Base-by-base conservation (phyloP, 805 yeast species). In the Zygosaccharomyces pseudorouxii region DNA sequence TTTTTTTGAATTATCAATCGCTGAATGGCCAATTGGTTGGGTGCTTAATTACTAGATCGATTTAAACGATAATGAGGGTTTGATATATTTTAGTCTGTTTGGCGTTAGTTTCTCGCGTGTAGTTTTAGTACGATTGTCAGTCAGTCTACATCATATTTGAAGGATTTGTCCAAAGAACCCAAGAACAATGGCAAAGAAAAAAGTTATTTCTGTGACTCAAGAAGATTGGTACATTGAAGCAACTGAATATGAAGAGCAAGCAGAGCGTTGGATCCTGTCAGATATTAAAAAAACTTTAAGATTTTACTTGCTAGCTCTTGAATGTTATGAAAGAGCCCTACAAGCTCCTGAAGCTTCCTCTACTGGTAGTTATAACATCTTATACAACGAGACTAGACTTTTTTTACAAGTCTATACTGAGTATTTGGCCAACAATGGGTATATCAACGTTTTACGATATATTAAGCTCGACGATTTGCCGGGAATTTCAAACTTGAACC, bases 311-410 rank as follows among this genome's bases (percentile, higher is more conserved):
- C 51, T 51, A 42, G 67, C 71, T 1, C 47, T 56, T 29, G 54
- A 53, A 19, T 42, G 53, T 9, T 67, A 67, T 40, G 57, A 73
- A 52, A 65, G 58, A 28, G 79, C 70, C 38, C 62, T 63, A 8
- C 57, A 57, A 10, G 59, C 60, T 19, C 53, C 55, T 6, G 57
- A 50, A 6, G 57, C 60, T 25, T 56, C 60, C 8, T 39, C 60
- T 1, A 55, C 53, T n/a, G 71, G 71, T 30, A 68, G 72, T 9
- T 69, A 72, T 53, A 56, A 64, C 38, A 57, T 66, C 3, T 43
- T 45, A 8, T 67, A 66, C 47, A 67, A 67, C 48, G 54, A 57
- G 43, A 62, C 63, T 14, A 53, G 70, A 38, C 54, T 67, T 12
- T 46, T 60, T 6, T 54, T 67, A 50, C 60, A 63, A 41, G 43